phyloP scores from a whole-genome alignment of 352 stramenopile species.

The Elongisporangium undulatum region DNA sequence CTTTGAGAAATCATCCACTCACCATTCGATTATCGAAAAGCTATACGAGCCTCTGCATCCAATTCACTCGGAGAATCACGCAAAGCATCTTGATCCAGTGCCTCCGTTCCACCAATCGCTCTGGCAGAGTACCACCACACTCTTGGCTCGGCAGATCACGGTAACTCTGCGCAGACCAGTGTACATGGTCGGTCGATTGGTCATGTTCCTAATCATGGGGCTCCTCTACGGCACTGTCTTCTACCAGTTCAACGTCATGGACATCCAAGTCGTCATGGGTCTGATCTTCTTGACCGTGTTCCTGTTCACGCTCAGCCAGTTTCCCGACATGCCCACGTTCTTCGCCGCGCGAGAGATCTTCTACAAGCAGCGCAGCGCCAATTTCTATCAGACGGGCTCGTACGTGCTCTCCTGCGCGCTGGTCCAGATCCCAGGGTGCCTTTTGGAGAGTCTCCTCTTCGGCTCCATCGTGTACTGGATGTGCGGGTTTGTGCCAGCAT shows the following conservation, averaged over 20 bases:
- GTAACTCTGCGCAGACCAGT: conserved; percentile 34
- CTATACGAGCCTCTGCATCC: conserved; percentile 4
- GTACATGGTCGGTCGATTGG: conserved; percentile 20
- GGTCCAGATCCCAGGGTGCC: conserved; percentile 23
- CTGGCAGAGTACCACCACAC: conserved; percentile 10
- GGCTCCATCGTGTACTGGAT: conserved; percentile 82
- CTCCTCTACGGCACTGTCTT: conserved; percentile 28
- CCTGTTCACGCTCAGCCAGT: conserved; percentile 63
- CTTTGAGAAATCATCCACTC: conserved; percentile 9
- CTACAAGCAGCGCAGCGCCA: conserved; percentile 75
- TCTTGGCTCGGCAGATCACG: conserved; percentile 37
- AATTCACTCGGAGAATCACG: conserved; percentile 25
- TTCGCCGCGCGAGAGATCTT: conserved; percentile 55
- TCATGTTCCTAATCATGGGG: conserved; percentile 36
- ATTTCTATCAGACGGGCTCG: conserved; percentile 70
- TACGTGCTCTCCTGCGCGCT: conserved; percentile 47
- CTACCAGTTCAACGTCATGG: conserved; percentile 29
- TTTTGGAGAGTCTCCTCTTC: conserved; percentile 66
- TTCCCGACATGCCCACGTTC: conserved; percentile 71
- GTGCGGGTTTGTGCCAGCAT: conserved; percentile 33
- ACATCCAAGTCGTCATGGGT: conserved; percentile 58
- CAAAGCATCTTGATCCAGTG: conserved; percentile 69
- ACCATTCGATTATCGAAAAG: conserved; percentile 1
- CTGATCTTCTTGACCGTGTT: conserved; percentile 81
- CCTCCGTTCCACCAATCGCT: conserved; percentile 31